Evolutionary conservation across 2,329 filamentous ascomycete species (phyloP), one percentile per base, ranked within the genome.

Genomic region (Apiospora marii): DNA sequence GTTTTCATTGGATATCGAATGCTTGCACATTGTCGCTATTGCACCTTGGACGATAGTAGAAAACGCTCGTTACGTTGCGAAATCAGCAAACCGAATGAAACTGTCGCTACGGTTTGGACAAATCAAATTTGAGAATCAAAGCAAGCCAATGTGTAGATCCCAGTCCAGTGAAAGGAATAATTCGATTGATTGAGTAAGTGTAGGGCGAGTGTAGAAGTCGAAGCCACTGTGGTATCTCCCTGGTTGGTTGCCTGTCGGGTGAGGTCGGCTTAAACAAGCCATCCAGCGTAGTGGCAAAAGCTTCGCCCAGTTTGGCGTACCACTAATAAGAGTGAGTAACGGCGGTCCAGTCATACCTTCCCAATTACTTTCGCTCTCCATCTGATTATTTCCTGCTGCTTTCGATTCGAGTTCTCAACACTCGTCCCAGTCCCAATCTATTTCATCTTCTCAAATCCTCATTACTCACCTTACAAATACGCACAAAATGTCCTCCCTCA

Each of bases 181-280:
- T 19, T 34, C 27, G 51, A 3, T 19, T 4, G 30, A 34, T 19
- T 34, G 34, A 64, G 34, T 6, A n/a, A 2, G 8, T 10, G 1
- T n/a, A n/a, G n/a, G n/a, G n/a, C n/a, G 34, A 10, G 10, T 64
- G 22, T 37, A 13, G 53, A 13, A 37, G 37, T 10, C 37, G n/a
- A 64, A 37, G 10, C 22, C 3, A 22, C 4, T 19, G 34, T 41
- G 58, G 12, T 64, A 24, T 41, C 19, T 41, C 22, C 10, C 6
- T 34, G 43, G 48, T 68, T 34, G 67, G 43, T 22, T 68, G 44
- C 67, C 44, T 69, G 44, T 49, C 67, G 67, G 67, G 44, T 69
- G 67, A 37, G 27, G 48, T 27, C 43, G 67, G 67, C 67, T 69
- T 64, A 64, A 64, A 37, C 58, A 7, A 64, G 58, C 19, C 13